Base-by-base conservation (phyloP, 2,329 filamentous ascomycete species). In the Penicillium sp. region DNA sequence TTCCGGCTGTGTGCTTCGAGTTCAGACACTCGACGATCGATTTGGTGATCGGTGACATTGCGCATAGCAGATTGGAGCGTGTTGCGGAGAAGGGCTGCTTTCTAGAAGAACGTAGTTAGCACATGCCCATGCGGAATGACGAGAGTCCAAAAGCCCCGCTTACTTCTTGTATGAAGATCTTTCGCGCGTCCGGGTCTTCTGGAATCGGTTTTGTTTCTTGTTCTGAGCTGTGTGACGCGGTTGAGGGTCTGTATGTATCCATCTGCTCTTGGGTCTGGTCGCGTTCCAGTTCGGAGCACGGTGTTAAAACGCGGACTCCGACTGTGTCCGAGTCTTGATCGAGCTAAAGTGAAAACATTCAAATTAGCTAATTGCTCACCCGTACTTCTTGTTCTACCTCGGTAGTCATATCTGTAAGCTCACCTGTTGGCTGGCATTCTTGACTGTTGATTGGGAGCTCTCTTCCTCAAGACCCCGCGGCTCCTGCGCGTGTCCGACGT, bases 11-110 rank as follows among this genome's bases (percentile, higher is more conserved):
- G 69, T 34, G 66, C 71, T 59, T 75, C 72, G 21, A 74, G 64
- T n/a, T 71, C 71, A 18, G 70, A 73, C 28, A 75, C 52, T 15
- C 72, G 66, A 16, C 70, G 70, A 51, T 75, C 73, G 45, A 75
- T 67, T 51, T 73, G 67, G 49, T 71, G 63, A 51, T 70, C 62
- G 53, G 64, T 62, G 39, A 73, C 67, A 48, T 65, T 69, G 42
- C 69, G 71, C 72, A 74, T 73, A 43, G 73, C 73, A 38, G 62
- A 68, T 60, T 73, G 73, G 47, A 75, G 63, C 54, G 67, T 67
- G 53, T 51, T 68, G 46, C 67, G 69, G 43, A 74, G 71, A 10
- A 74, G 65, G 39, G 47, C 64, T 46, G 73, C 73, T 74, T 72
- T 75, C 73, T 75, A 45, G 43, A 15, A 34, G 26, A 15, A 28